These are phyloP conservation scores for Skeletonema costatum DNA, from an alignment of 108 stramenopile genomes.

Conservation along the genomic window DNA sequence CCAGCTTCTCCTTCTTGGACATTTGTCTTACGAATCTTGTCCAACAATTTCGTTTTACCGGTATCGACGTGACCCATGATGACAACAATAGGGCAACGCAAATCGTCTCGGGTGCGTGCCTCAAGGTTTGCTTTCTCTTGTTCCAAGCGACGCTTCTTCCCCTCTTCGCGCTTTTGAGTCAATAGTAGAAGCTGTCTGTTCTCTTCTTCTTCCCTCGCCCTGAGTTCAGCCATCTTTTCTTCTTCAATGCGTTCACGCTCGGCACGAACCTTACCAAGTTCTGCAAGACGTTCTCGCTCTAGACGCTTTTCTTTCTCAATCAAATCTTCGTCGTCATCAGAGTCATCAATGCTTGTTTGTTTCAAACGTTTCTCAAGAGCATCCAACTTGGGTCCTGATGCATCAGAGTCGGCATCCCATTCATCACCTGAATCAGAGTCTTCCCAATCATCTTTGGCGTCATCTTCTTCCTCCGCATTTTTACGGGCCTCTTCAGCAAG, in stretches of 20 bases:
- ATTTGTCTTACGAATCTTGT: conserved; percentile 99
- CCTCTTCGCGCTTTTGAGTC: conserved; percentile 82
- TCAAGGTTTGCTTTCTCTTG: conserved; percentile 86
- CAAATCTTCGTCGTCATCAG: conserved; percentile 83
- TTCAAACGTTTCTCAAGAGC: conserved; percentile 75
- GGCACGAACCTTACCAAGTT: conserved; percentile 78
- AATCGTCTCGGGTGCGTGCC: conserved; percentile 84
- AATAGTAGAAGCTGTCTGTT: conserved; percentile 49
- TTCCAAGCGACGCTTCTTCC: conserved; percentile 70
- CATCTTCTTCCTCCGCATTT: conserved; percentile 44
- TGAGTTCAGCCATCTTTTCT: conserved; percentile 61
- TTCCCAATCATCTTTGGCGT: conserved; percentile 71
- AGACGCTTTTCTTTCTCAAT: conserved; percentile 86
- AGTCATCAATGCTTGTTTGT: conserved; percentile 50
- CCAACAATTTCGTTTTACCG: conserved; percentile 98
- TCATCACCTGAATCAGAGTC: conserved; percentile 83
- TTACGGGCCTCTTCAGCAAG: conserved; percentile 37
- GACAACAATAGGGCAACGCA: conserved; percentile 96
- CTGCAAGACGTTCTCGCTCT: conserved; percentile 77
- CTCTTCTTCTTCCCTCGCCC: conserved; percentile 63
- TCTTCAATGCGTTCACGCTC: conserved; percentile 85
- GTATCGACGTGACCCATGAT: conserved; percentile 99
- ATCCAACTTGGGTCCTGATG: conserved; percentile 72
- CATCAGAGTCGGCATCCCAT: conserved; percentile 80
- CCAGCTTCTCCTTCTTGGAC: conserved; percentile 99